Evolutionary conservation across 805 yeast genomes (phyloP).

Genomic region (Myxozyma lipomycoides): DNA sequence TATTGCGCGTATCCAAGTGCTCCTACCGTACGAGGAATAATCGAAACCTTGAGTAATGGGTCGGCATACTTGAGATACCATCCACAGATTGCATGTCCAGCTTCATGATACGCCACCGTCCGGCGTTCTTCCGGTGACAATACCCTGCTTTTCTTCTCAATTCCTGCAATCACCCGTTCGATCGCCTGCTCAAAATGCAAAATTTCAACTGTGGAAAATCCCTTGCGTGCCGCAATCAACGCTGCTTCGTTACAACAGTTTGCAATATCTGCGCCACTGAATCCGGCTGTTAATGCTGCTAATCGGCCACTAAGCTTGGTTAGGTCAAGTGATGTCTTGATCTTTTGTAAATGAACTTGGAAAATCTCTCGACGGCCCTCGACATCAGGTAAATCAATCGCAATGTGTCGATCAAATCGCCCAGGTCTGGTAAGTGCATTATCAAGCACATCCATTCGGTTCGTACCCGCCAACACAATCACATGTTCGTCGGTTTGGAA

Average conservation of each 20-base stretch:
- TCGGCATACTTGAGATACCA: slow-evolving; percentile 91
- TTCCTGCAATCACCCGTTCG: slow-evolving; percentile 94
- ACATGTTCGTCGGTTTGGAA: slow-evolving; percentile 87
- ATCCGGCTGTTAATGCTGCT: slow-evolving; percentile 96
- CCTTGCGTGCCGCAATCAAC: slow-evolving; percentile 85
- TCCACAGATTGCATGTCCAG: slow-evolving; percentile 98
- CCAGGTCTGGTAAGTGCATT: slow-evolving; percentile 95
- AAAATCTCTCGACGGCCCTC: slow-evolving; percentile 93
- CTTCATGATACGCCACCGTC: slow-evolving; percentile 95
- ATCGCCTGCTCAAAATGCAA: slow-evolving; percentile 92
- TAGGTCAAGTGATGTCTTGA: slow-evolving; percentile 55
- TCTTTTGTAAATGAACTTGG: slow-evolving; percentile 72
- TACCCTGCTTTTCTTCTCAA: slow-evolving; percentile 83
- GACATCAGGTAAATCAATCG: slow-evolving; percentile 88
- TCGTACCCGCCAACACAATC: slow-evolving; percentile 96
- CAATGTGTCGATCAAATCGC: slow-evolving; percentile 90
- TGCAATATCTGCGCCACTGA: slow-evolving; percentile 97
- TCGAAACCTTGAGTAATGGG: slow-evolving; percentile 90
- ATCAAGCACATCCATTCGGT: slow-evolving; percentile 90
- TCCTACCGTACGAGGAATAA: slow-evolving; percentile 95
- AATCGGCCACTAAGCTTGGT: slow-evolving; percentile 72
- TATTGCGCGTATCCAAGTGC: slow-evolving; percentile 98
- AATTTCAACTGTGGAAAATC: slow-evolving; percentile 64
- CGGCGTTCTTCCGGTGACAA: slow-evolving; percentile 81
- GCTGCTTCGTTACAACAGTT: slow-evolving; percentile 98